Evolutionary conservation across 2,329 filamentous ascomycete species (phyloP).

Genomic region (Fusarium decemcellulare): DNA sequence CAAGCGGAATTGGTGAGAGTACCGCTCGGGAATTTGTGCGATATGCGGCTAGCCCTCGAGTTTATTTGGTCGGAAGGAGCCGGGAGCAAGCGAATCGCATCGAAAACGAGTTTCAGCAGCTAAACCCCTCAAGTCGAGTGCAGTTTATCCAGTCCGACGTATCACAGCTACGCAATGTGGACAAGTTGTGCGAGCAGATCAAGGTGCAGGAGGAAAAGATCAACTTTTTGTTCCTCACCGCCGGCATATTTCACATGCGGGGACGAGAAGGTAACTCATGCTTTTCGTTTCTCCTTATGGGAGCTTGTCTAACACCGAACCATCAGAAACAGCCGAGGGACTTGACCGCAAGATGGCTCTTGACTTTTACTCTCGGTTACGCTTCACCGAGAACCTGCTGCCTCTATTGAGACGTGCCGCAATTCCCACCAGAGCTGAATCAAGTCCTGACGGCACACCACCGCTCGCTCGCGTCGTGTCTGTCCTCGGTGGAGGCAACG

Average conservation of each 20-base stretch:
- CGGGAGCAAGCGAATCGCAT: neutral
- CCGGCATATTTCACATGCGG: neutral
- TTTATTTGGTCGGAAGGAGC: neutral
- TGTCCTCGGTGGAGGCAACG: neutral
- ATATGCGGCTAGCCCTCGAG: neutral
- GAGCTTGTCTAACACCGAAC: neutral
- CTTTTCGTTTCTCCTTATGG: neutral
- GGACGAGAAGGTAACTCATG: neutral
- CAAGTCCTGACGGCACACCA: neutral
- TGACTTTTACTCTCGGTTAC: neutral
- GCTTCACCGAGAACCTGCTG: neutral
- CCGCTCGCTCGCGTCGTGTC: neutral
- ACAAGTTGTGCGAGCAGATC: neutral
- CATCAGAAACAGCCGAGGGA: neutral
- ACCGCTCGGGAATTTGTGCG: neutral
- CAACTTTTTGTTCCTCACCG: neutral
- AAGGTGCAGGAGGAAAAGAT: neutral
- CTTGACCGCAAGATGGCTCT: neutral
- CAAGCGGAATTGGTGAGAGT: neutral
- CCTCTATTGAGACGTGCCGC: neutral
- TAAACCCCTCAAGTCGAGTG: neutral
- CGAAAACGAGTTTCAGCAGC: neutral
- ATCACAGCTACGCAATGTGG: neutral
- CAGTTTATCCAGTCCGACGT: neutral
- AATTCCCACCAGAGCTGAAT: neutral